phyloP scores from a whole-genome alignment of 306 rosid genomes.

The Calophaca sinica region DNA sequence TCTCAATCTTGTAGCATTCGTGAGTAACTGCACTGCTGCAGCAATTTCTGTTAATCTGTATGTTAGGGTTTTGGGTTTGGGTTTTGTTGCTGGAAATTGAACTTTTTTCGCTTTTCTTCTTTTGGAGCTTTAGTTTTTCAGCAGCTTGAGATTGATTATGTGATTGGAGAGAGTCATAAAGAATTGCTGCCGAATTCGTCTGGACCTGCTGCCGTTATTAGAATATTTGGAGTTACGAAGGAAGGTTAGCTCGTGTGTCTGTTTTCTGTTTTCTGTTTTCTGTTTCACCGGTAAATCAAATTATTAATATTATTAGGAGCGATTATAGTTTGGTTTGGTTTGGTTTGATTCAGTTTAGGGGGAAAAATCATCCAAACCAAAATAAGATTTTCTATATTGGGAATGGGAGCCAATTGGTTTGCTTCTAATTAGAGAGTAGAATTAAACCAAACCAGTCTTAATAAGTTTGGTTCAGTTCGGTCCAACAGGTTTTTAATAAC shows the following conservation, averaged over 20 bases:
- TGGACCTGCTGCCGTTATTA: slow-evolving; percentile 86
- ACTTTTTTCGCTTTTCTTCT: background rate
- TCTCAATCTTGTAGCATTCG: slow-evolving; percentile 67
- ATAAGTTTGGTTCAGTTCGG: slow-evolving; percentile 18
- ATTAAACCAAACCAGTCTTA: background rate
- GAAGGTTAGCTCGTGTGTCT: slow-evolving; percentile 66
- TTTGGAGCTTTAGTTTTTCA: slow-evolving; percentile 68
- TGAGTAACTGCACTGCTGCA: slow-evolving; percentile 46
- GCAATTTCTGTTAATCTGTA: background rate
- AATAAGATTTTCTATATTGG: background rate
- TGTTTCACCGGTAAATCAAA: background rate
- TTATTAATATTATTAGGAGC: background rate
- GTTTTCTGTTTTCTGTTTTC: background rate
- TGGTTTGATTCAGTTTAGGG: slow-evolving; percentile 14
- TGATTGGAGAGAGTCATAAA: slow-evolving; percentile 74
- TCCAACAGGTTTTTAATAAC: background rate
- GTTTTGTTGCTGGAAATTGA: slow-evolving; percentile 23
- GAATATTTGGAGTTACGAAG: slow-evolving; percentile 90
- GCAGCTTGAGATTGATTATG: slow-evolving; percentile 93
- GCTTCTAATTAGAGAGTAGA: background rate
- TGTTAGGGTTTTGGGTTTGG: slow-evolving; percentile 55
- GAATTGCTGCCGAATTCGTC: slow-evolving; percentile 71
- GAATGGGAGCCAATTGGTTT: background rate
- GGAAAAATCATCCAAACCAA: background rate
- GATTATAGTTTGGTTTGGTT: background rate